These are phyloP conservation scores for Schizonepeta tenuifolia DNA, from an alignment of 257 asterid genomes.

Conservation along the genomic window DNA sequence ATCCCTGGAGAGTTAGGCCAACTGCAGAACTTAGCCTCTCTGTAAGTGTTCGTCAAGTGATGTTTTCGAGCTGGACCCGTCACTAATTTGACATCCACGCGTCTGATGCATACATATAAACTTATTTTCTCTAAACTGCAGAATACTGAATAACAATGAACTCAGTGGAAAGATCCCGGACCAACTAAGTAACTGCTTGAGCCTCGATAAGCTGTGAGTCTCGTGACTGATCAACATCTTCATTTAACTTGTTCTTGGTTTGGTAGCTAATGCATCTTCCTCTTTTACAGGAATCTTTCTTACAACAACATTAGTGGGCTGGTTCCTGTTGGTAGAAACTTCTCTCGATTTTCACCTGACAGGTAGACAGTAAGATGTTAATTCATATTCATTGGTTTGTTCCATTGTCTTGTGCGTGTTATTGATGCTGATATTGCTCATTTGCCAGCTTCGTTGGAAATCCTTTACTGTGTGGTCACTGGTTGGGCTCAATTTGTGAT, in stretches of 20 bases:
- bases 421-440: conserved; percentile 24
- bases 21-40: conserved; percentile 79
- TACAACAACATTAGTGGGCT: conserved; percentile 83
- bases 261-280: conserved; percentile 27
- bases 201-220: conserved; percentile 81
- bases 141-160: conserved; percentile 68
- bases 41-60: conserved; percentile 49
- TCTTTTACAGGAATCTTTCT: conserved; percentile 66
- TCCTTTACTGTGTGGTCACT: conserved; percentile 79
- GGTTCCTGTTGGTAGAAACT: conserved; percentile 73
- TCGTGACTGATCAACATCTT: neutral
- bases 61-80: too few relatives aligned
- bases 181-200: conserved; percentile 75
- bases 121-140: conserved; percentile 39
- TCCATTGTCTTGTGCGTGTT: neutral
- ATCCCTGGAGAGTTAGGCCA: conserved; percentile 89
- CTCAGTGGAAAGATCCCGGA: conserved; percentile 82
- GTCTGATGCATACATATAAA: neutral
- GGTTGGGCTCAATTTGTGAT: conserved; percentile 86
- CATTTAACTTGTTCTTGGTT: neutral
- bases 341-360: conserved; percentile 81
- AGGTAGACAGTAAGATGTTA: conserved; percentile 48
- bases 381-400: neutral
- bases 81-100: neutral
- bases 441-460: conserved; percentile 76